These are phyloP conservation scores for Spergularia bocconei DNA, from an alignment of 148 eudicot species.

Conservation along the genomic window DNA sequence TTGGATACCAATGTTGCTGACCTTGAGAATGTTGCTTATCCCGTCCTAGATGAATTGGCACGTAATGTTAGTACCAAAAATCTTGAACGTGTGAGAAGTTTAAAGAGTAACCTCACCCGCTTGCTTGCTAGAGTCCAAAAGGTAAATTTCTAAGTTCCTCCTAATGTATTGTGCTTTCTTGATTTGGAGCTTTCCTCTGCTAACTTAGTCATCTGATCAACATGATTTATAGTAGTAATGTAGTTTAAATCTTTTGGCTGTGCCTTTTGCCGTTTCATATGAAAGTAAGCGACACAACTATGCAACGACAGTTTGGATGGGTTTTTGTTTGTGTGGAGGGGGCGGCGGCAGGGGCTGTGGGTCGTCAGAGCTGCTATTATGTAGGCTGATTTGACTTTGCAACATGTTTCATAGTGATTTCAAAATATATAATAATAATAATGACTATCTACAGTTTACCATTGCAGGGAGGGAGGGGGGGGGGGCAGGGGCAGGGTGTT, in stretches of 20 bases:
- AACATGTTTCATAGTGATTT: too few relatives aligned
- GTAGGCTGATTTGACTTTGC: too few relatives aligned
- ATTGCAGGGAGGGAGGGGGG: too few relatives aligned
- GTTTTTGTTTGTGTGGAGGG: background rate
- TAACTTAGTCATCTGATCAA: background rate
- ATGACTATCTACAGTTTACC: too few relatives aligned
- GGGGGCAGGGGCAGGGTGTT: background rate
- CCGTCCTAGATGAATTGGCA: slow-evolving; percentile 87
- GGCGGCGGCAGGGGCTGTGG: too few relatives aligned
- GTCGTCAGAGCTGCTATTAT: too few relatives aligned
- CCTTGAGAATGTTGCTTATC: slow-evolving; percentile 90
- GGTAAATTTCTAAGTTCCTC: slow-evolving; percentile 40
- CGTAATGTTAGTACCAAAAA: slow-evolving; percentile 87
- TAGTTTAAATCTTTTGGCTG: background rate
- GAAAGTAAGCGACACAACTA: background rate
- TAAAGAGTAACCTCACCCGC: slow-evolving; percentile 91
- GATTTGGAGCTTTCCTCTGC: background rate
- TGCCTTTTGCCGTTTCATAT: background rate
- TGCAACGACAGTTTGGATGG: background rate
- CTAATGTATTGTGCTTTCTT: background rate
- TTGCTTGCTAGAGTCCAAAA: slow-evolving; percentile 96
- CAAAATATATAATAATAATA: too few relatives aligned
- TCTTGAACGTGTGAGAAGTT: slow-evolving; percentile 91
- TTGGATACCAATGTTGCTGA: slow-evolving; percentile 83
- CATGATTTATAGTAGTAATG: background rate